phyloP scores from a whole-genome alignment of 441 rosid species.

The Jatropha podagrica region DNA sequence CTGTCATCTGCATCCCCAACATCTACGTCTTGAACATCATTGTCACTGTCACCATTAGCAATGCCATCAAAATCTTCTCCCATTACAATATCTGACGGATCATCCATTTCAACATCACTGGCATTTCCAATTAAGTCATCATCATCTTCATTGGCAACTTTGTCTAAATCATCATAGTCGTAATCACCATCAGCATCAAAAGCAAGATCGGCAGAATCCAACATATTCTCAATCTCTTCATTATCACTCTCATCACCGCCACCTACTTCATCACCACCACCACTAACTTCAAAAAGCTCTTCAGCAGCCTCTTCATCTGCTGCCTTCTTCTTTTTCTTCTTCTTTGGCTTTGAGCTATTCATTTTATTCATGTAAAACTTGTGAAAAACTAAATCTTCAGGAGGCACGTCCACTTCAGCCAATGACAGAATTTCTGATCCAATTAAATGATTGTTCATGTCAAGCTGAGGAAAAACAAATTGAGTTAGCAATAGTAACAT shows the following conservation, averaged over 20 bases:
- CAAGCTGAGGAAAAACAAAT: constrained; percentile 50
- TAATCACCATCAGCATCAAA: constrained; percentile 64
- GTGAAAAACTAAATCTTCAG: constrained; percentile 91
- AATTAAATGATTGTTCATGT: constrained; percentile 72
- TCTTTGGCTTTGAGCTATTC: constrained; percentile 68
- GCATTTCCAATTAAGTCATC: constrained; percentile 61
- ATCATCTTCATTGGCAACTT: constrained; percentile 66
- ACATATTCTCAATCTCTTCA: constrained; percentile 79
- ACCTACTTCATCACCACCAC: constrained; percentile 49
- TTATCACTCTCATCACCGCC: constrained; percentile 87
- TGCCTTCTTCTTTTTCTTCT: constrained; percentile 76
- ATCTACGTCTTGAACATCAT: constrained; percentile 31
- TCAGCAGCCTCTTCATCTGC: constrained; percentile 74
- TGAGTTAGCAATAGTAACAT: constrained; percentile 8
- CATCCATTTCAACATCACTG: constrained; percentile 67
- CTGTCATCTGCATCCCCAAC: constrained; percentile 46
- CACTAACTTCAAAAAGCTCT: constrained; percentile 65
- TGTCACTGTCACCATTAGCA: constrained; percentile 28
- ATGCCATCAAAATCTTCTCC: constrained; percentile 43
- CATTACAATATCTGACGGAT: constrained; percentile 38
- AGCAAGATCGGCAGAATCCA: constrained; percentile 60
- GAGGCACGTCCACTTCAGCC: constrained; percentile 84
- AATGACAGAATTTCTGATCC: constrained; percentile 79
- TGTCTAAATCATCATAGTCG: constrained; percentile 76
- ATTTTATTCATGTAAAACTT: constrained; percentile 81